Evolutionary conservation across 2,329 filamentous ascomycete genomes (phyloP).

Genomic region (Microcyclospora pomicola): DNA sequence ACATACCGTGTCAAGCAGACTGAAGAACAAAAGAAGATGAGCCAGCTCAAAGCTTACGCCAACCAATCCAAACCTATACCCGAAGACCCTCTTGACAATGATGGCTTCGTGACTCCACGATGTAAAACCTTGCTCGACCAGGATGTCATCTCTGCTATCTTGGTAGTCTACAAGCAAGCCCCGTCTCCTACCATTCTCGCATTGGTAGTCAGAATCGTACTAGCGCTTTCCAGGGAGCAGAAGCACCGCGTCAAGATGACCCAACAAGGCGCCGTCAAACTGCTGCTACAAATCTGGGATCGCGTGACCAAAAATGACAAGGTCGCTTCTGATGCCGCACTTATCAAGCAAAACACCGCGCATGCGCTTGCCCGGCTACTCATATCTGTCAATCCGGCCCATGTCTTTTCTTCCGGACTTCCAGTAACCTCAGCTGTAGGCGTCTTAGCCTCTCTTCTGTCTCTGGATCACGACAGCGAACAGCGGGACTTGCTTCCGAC

Average conservation of each 20-base stretch:
- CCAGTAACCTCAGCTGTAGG: conserved; percentile 65
- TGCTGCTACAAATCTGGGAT: conserved; percentile 59
- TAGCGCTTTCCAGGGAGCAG: conserved; percentile 61
- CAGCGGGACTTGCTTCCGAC: conserved; percentile 69
- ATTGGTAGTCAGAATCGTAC: conserved; percentile 62
- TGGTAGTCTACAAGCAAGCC: conserved; percentile 34
- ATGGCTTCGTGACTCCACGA: conserved; percentile 59
- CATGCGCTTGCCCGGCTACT: conserved; percentile 45
- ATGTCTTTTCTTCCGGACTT: conserved; percentile 69
- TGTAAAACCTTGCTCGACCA: conserved; percentile 69
- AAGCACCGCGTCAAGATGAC: conserved; percentile 65
- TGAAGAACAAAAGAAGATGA: conserved; percentile 86
- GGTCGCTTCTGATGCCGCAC: conserved; percentile 14
- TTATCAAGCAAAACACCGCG: conserved; percentile 20
- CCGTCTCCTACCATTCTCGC: conserved; percentile 52
- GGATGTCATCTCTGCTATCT: conserved; percentile 61
- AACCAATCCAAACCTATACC: conserved; percentile 56
- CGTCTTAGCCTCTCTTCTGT: conserved; percentile 62
- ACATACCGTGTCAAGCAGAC: conserved; percentile 62
- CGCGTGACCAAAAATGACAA: conserved; percentile 41
- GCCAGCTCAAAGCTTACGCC: conserved; percentile 85
- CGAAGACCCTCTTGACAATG: conserved; percentile 57
- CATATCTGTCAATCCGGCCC: conserved; percentile 45
- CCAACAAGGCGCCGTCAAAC: conserved; percentile 83
- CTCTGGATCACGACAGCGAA: conserved; percentile 43